Evolutionary conservation across 1,284 basidiomycete genomes (phyloP).

Genomic region (Polyporus tsugae): DNA sequence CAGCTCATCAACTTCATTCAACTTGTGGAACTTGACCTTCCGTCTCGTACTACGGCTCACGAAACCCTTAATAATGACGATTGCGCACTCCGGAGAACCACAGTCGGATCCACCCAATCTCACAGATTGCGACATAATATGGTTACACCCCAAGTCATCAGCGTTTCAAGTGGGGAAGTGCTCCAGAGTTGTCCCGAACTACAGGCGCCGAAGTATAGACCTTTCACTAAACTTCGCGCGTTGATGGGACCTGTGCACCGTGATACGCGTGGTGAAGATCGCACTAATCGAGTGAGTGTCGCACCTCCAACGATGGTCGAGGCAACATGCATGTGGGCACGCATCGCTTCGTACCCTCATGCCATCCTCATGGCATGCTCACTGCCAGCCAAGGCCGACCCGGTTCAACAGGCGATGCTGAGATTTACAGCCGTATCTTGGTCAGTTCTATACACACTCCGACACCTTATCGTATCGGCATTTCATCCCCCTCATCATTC

Average conservation of each 20-base stretch:
- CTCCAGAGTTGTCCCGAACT: neutral
- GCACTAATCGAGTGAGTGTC: neutral
- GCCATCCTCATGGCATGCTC: neutral
- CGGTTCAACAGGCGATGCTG: neutral
- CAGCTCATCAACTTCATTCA: neutral
- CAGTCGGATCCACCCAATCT: neutral
- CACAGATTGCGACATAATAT: neutral
- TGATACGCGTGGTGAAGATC: slow-evolving; percentile 8
- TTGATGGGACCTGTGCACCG: slow-evolving; percentile 11
- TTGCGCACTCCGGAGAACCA: neutral
- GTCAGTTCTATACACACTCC: neutral
- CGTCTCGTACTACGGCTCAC: neutral
- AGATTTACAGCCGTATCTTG: neutral
- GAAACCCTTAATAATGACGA: neutral
- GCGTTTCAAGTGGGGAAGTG: neutral
- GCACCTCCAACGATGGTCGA: neutral
- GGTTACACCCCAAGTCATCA: neutral
- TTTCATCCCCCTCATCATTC: neutral
- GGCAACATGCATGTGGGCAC: neutral
- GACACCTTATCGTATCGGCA: neutral
- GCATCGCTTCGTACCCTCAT: neutral
- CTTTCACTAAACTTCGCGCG: neutral
- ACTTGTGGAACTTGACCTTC: neutral
- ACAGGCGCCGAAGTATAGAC: neutral
- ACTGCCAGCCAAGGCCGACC: neutral